Percentiles rank a stretch among this genome's conserved stretches.
phyloP scores from a whole-genome alignment of 2,329 filamentous ascomycete species.

The Helicocarpus griseus region DNA sequence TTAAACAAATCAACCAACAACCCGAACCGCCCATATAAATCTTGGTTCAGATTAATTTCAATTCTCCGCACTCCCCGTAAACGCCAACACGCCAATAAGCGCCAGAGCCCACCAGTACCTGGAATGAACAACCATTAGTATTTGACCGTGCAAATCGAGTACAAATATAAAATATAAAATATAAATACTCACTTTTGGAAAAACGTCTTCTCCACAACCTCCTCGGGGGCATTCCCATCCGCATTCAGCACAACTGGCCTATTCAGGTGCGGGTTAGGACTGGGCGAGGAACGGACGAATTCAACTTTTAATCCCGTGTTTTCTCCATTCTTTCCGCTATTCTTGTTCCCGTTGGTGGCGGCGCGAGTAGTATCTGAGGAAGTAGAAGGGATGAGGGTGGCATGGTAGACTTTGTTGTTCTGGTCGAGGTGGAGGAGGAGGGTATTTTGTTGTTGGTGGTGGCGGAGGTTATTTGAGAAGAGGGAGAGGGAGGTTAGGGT shows the following conservation, averaged over 20 bases:
- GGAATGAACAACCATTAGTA: too few species aligned
- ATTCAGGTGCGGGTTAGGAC: constrained; percentile 31
- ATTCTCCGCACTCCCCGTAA: constrained; percentile 33
- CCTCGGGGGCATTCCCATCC: constrained; percentile 28
- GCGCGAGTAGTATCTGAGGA: background rate
- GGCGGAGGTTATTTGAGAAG: constrained; percentile 22
- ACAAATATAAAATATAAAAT: background rate
- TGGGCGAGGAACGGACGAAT: constrained; percentile 22
- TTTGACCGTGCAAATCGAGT: background rate
- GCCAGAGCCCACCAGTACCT: constrained; percentile 42
- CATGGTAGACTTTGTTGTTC: constrained; percentile 28
- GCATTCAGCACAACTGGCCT: constrained; percentile 29
- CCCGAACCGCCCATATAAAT: background rate
- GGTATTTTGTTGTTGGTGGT: too few species aligned
- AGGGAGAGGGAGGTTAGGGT: constrained; percentile 29
- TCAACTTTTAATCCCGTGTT: constrained; percentile 20
- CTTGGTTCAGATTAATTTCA: constrained; percentile 8
- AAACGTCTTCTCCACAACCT: constrained; percentile 34
- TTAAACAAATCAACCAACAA: background rate
- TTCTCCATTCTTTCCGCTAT: background rate
- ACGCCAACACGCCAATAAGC: constrained; percentile 30
- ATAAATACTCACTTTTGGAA: constrained; percentile 26
- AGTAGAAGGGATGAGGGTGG: constrained; percentile 24
- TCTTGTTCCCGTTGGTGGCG: background rate
- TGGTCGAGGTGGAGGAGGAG: constrained; percentile 32